Percentiles rank a stretch among this genome's conserved stretches.
These are phyloP conservation scores for Cephalotrichum gorgonifer DNA, from an alignment of 2,329 filamentous ascomycete genomes.

Conservation along the genomic window DNA sequence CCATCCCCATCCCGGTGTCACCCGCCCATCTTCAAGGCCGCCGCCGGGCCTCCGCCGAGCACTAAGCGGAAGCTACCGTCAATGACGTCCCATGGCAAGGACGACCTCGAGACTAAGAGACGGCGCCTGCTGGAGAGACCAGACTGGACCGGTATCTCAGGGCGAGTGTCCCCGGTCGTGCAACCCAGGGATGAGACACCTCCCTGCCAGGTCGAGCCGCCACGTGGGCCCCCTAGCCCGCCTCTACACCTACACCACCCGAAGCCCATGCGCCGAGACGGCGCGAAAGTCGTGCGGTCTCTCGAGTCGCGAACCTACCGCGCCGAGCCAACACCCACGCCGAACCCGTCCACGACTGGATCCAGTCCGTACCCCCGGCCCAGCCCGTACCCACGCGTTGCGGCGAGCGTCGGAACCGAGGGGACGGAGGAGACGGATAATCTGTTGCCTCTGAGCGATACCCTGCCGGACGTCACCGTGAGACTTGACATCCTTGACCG, in stretches of 20 bases:
- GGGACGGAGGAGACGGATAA: not conserved
- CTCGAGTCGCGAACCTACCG: not conserved
- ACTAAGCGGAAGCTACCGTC: not conserved
- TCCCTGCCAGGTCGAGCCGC: not conserved
- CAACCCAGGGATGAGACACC: not conserved
- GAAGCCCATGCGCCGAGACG: not conserved
- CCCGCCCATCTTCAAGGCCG: too few species aligned
- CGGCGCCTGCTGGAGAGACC: not conserved
- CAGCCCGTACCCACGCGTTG: not conserved
- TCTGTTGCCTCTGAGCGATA: slow-evolving; percentile 1
- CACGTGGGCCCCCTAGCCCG: not conserved
- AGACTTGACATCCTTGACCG: not conserved
- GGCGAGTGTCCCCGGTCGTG: not conserved
- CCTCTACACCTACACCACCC: not conserved
- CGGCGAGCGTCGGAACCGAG: not conserved
- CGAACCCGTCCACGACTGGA: not conserved
- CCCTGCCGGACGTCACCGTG: not conserved
- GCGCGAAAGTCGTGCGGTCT: not conserved
- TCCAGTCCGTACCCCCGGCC: not conserved
- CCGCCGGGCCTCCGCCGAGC: not conserved
- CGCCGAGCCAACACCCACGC: not conserved
- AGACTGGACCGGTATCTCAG: slow-evolving; percentile 2
- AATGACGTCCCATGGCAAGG: not conserved
- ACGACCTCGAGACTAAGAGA: not conserved
- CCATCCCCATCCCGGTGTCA: not conserved